A percentile compares a stretch with the other conserved stretches of the same genome.
Evolutionary conservation across 2,329 filamentous ascomycete genomes (phyloP).

Genomic region (Fusarium paranaense): DNA sequence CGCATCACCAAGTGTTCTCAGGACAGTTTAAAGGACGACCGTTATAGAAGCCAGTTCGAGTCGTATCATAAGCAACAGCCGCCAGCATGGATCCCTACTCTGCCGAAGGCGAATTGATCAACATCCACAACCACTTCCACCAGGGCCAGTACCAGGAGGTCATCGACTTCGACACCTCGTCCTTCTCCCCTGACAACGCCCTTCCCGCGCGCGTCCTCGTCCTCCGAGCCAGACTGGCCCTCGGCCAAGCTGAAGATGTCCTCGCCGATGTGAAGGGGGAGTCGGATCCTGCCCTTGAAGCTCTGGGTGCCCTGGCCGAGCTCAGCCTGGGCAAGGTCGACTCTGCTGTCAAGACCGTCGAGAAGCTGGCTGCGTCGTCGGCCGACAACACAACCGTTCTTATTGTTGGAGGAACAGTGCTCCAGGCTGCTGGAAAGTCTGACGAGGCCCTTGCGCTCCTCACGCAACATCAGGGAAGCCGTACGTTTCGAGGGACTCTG

Average conservation of each 20-base stretch:
- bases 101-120: slow-evolving; percentile 77
- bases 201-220: slow-evolving; percentile 81
- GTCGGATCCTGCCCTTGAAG: slow-evolving; percentile 78
- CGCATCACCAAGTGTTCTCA: slow-evolving; percentile 48
- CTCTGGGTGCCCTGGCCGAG: slow-evolving; percentile 81
- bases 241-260: slow-evolving; percentile 81
- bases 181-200: slow-evolving; percentile 82
- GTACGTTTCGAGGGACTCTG: slow-evolving; percentile 62
- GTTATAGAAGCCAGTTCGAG: slow-evolving; percentile 16
- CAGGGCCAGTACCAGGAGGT: slow-evolving; percentile 89
- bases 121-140: slow-evolving; percentile 77
- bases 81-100: slow-evolving; percentile 76
- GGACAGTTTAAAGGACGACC: slow-evolving; percentile 34
- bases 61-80: slow-evolving; percentile 31
- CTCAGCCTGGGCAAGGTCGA: slow-evolving; percentile 70
- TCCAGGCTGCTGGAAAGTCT: slow-evolving; percentile 83
- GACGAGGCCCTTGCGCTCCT: slow-evolving; percentile 87
- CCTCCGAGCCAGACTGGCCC: slow-evolving; percentile 84
- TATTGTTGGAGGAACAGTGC: slow-evolving; percentile 81
- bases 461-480: slow-evolving; percentile 85
- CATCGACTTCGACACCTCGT: slow-evolving; percentile 84
- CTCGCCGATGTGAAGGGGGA: slow-evolving; percentile 74
- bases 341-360: slow-evolving; percentile 70
- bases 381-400: slow-evolving; percentile 85
- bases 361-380: slow-evolving; percentile 75